These are phyloP conservation scores for Chaetomium olivaceum DNA, from an alignment of 2,329 filamentous ascomycete species.

Conservation along the genomic window DNA sequence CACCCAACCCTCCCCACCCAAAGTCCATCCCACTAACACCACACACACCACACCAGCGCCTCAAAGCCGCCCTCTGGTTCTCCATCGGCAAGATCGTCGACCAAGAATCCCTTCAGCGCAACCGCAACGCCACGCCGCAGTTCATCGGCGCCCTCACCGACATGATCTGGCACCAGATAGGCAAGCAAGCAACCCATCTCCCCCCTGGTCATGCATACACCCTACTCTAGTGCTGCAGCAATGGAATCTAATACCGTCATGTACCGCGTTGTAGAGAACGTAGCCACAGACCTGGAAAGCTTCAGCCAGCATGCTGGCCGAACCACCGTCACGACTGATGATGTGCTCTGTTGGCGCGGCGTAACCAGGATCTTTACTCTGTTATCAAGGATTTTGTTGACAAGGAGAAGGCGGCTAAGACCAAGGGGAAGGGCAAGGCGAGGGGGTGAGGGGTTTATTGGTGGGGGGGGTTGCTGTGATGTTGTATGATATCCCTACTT, in stretches of 20 bases:
- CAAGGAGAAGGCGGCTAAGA: constrained; percentile 50
- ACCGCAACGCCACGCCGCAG: constrained; percentile 85
- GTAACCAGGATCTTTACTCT: constrained; percentile 80
- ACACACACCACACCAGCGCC: constrained; percentile 54
- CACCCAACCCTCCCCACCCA: not conserved
- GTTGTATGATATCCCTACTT: not conserved
- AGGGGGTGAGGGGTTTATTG: constrained; percentile 33
- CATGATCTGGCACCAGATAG: constrained; percentile 83
- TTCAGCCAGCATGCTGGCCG: constrained; percentile 75
- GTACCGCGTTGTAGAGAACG: constrained; percentile 47
- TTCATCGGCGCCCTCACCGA: constrained; percentile 87
- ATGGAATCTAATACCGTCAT: not conserved
- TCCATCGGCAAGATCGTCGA: constrained; percentile 86
- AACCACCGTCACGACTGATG: constrained; percentile 76
- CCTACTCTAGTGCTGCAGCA: not conserved
- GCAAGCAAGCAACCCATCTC: constrained; percentile 50
- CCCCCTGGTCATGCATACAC: not conserved
- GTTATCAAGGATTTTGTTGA: constrained; percentile 73
- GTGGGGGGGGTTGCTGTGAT: not conserved
- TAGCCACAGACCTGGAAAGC: constrained; percentile 58
- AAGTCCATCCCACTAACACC: not conserved
- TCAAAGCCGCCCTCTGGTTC: constrained; percentile 85
- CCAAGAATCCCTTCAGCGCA: constrained; percentile 70
- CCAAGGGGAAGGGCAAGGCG: constrained; percentile 41
- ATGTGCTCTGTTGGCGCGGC: constrained; percentile 84